Conservation (phyloP, 1,139 yeast species). For the Yarrowia galli region DNA sequence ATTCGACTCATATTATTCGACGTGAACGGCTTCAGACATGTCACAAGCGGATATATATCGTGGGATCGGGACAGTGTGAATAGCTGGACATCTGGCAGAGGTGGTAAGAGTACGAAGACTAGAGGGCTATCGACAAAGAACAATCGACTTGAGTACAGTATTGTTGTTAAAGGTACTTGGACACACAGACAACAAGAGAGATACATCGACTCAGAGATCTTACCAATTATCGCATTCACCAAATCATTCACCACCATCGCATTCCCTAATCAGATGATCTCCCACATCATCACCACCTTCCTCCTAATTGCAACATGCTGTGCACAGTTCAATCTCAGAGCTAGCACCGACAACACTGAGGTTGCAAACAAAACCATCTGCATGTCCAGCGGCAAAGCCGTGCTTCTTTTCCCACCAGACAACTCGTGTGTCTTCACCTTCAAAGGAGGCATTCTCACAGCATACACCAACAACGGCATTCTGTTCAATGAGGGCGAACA, state of each 20-base stretch:
- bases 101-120: no score
- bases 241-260: no score
- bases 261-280: no score
- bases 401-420: not conserved
- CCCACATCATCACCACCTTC: not conserved
- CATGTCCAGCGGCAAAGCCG: not conserved
- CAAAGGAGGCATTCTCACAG: conserved; percentile 15
- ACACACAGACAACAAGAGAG: no score
- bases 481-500: not conserved
- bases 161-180: no score
- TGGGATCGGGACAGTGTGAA: no score
- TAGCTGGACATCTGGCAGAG: no score
- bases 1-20: not conserved
- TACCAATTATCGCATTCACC: no score
- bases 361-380: conserved; percentile 11
- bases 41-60: not conserved
- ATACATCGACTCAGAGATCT: no score
- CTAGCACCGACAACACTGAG: not conserved
- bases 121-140: no score
- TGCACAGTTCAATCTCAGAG: conserved; percentile 18
- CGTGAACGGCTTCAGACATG: not conserved
- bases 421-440: conserved; percentile 12
- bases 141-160: no score
- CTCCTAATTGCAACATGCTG: not conserved
- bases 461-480: not conserved